Base-by-base conservation (phyloP, 2,329 filamentous ascomycete genomes). In the Zymoseptoria brevis region DNA sequence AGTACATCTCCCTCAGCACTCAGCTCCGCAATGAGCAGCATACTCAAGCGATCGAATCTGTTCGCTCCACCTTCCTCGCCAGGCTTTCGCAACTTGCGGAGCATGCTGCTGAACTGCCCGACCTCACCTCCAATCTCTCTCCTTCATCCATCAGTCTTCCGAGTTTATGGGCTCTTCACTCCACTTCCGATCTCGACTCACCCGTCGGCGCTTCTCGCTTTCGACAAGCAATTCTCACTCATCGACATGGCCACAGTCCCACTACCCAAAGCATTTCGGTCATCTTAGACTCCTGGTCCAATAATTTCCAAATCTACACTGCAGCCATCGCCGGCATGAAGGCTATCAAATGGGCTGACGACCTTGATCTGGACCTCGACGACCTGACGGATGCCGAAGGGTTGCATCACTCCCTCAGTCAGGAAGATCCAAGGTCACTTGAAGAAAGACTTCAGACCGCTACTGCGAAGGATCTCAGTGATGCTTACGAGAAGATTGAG, bases 291-390 rank as follows among this genome's bases (percentile, higher is more conserved):
- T 80, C 80, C 1, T 96, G 92, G 91, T 82, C 85, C 52, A 78
- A 79, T n/a, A 82, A 87, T 4, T 83, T 95, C n/a, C 82, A 87
- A 60, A 83, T 86, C 56, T 82, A 88, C 13, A 81, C 80, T 50
- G 76, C 78, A 19, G 79, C 87, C 3, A 81, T 91, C 7, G 83
- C 85, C 49, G 79, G 83, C 59, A 81, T 94, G 66, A 83, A 79
- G 61, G 81, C 82, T 53, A 84, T 87, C 64, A 82, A 84, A 58
- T 92, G 89, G 88, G 87, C 92, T 62, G 87, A 89, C 57, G 87
- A 89, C 61, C 80, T 86, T 26, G 75, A 77, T 11, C 84, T 88
- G 55, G 83, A 90, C 49, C 87, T 90, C 60, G 87, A 90, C 60
- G 88, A 92, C 62, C 80, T 88, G 57, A 83, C 81, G 0, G 86